Percentiles rank a stretch among this genome's conserved stretches.
These are phyloP conservation scores for Trypanosoma melophagium DNA, from an alignment of 208 protist species.

Conservation along the genomic window DNA sequence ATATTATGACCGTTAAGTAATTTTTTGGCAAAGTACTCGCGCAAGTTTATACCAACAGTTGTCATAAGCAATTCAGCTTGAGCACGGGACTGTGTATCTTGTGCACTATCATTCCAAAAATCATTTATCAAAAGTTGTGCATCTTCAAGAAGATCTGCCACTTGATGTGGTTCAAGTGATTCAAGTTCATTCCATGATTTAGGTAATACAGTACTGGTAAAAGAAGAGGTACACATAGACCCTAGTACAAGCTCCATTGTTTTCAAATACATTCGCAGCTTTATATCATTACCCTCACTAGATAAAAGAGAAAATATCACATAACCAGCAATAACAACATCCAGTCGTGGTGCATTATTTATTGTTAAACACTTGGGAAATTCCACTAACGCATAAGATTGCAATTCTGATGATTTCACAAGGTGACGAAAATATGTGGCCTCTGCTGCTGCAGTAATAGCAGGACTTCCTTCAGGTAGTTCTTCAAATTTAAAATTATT, in stretches of 20 bases:
- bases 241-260: slow-evolving; percentile 62
- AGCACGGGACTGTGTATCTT: slow-evolving; percentile 70
- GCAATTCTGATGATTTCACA: slow-evolving; percentile 50
- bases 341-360: slow-evolving; percentile 44
- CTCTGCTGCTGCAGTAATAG: slow-evolving; percentile 72
- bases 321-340: slow-evolving; percentile 72
- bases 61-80: slow-evolving; percentile 80
- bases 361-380: slow-evolving; percentile 73
- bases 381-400: slow-evolving; percentile 43
- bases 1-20: slow-evolving; percentile 41
- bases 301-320: slow-evolving; percentile 71
- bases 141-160: slow-evolving; percentile 79
- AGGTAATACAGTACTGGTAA: slow-evolving; percentile 58
- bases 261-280: slow-evolving; percentile 54
- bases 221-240: slow-evolving; percentile 77
- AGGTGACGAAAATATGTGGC: slow-evolving; percentile 79
- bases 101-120: slow-evolving; percentile 83
- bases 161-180: slow-evolving; percentile 44
- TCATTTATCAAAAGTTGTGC: slow-evolving; percentile 73
- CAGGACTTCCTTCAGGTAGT: slow-evolving; percentile 57
- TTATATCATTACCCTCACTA: slow-evolving; percentile 29
- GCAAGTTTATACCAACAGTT: slow-evolving; percentile 68
- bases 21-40: slow-evolving; percentile 61
- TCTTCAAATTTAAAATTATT: slow-evolving; percentile 69
- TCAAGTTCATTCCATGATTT: slow-evolving; percentile 48